phyloP scores from a whole-genome alignment of 176 grass and related monocot genomes.

The Triticum timopheevii region DNA sequence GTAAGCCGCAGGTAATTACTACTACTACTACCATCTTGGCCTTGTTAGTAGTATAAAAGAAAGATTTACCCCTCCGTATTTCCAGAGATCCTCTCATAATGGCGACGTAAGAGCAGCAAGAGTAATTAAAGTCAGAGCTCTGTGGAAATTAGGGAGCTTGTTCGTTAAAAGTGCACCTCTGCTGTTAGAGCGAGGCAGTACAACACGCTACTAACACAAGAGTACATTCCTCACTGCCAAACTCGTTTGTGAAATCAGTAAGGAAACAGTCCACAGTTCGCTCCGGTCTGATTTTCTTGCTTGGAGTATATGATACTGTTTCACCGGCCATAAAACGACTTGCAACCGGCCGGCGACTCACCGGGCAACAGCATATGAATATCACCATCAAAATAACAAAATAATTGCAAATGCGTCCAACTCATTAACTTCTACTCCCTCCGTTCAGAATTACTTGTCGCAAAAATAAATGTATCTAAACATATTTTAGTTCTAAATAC shows the following conservation, averaged over 20 bases:
- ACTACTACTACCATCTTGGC: neutral
- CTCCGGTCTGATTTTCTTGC: neutral
- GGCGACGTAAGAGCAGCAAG: constrained; percentile 20
- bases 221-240: neutral
- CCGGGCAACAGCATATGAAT: neutral
- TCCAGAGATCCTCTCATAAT: neutral
- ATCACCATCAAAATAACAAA: neutral
- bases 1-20: neutral
- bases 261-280: neutral
- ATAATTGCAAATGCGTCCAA: neutral
- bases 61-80: too few species aligned
- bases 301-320: neutral
- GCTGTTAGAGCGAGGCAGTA: neutral
- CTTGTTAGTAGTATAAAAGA: neutral
- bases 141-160: neutral
- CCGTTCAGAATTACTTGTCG: too few species aligned
- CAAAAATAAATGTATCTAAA: too few species aligned
- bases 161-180: neutral
- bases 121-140: neutral
- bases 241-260: neutral
- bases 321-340: constrained; percentile 28
- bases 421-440: neutral
- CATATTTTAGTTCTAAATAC: too few species aligned
- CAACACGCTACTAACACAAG: neutral
- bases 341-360: constrained; percentile 22